Evolutionary conservation across 1,284 basidiomycete genomes (phyloP).

Genomic region (Pseudozyma flocculosa): DNA sequence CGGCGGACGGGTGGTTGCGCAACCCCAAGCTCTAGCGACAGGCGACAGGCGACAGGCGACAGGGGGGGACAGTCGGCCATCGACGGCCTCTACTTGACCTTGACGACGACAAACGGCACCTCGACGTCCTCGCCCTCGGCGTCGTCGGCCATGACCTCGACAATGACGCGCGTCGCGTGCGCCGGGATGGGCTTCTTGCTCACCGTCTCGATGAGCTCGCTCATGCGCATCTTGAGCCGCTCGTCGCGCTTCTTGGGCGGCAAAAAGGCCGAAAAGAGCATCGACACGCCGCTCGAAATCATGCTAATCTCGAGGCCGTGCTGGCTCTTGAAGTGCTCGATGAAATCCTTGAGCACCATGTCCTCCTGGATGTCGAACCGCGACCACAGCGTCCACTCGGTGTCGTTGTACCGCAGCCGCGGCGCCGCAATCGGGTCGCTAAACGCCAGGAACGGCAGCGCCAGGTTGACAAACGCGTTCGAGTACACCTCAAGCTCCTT

Average conservation of each 20-base stretch:
- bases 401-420: conserved; percentile 60
- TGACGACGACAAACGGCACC: conserved; percentile 56
- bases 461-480: conserved; percentile 93
- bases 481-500: conserved; percentile 90
- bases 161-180: conserved; percentile 72
- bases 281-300: conserved; percentile 94
- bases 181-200: conserved; percentile 61
- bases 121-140: conserved; percentile 73
- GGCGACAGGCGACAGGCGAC: too few relatives aligned
- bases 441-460: conserved; percentile 98
- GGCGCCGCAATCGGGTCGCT: conserved; percentile 91
- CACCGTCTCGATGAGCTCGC: conserved; percentile 85
- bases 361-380: conserved; percentile 84
- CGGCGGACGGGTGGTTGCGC: too few relatives aligned
- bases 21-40: too few relatives aligned
- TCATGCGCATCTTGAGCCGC: conserved; percentile 65
- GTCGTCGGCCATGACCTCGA: conserved; percentile 92
- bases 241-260: conserved; percentile 53
- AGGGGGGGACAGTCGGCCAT: too few relatives aligned
- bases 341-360: conserved; percentile 82
- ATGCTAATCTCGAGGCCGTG: conserved; percentile 89
- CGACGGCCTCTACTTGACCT: too few relatives aligned
- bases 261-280: conserved; percentile 78
- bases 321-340: conserved; percentile 79
- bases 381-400: conserved; percentile 98